Conservation (phyloP, 139 green algal genomes). For the Coelastrella sp. region DNA sequence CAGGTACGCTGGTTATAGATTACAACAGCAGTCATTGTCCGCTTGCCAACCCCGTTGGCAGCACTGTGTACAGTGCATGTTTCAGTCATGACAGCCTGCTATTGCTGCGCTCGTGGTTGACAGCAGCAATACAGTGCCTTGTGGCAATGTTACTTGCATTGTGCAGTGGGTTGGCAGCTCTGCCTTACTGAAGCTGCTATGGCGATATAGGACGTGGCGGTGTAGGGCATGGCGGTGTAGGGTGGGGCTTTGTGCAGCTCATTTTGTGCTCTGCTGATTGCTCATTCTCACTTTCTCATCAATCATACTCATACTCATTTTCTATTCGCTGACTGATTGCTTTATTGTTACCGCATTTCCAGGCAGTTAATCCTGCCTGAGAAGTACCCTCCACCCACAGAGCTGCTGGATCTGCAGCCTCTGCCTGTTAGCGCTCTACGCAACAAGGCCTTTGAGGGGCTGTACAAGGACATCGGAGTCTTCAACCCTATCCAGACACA, state of each 20-base stretch:
- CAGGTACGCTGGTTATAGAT: constrained; percentile 55
- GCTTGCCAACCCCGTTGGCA: too few species aligned
- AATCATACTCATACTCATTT: neutral
- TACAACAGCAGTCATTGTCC: neutral
- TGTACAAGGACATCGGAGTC: constrained; percentile 84
- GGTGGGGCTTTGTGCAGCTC: too few species aligned
- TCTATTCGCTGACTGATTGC: neutral
- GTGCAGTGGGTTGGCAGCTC: too few species aligned
- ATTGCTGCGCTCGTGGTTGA: too few species aligned
- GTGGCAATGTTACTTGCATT: too few species aligned
- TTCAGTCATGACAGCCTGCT: too few species aligned
- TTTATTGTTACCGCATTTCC: constrained; percentile 71
- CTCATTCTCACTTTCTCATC: neutral
- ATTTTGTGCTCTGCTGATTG: neutral
- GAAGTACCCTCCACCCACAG: constrained; percentile 95
- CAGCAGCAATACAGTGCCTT: too few species aligned
- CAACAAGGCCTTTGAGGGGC: constrained; percentile 87
- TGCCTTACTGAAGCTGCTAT: too few species aligned
- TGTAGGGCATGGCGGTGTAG: too few species aligned
- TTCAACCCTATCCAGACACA: constrained; percentile 99
- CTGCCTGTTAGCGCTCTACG: constrained; percentile 92
- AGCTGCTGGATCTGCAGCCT: constrained; percentile 98
- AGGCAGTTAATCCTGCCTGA: constrained; percentile 97
- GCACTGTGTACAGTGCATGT: too few species aligned
- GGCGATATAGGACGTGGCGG: too few species aligned